These are phyloP conservation scores for Suillus paluster DNA, from an alignment of 768 basidiomycete species.

Conservation along the genomic window DNA sequence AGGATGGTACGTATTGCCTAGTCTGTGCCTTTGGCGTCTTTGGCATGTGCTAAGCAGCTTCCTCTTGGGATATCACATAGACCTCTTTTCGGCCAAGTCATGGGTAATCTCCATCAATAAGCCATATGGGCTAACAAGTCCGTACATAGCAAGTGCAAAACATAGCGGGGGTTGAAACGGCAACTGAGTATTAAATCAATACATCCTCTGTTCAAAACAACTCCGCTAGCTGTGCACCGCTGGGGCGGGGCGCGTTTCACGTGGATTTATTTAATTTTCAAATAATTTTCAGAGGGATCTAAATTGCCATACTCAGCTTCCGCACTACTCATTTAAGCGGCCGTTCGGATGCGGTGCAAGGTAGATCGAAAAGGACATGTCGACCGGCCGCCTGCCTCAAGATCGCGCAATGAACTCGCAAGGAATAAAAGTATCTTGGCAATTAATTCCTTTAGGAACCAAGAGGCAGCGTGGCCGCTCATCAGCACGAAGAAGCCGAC, in stretches of 20 bases:
- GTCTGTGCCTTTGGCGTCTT: constrained; percentile 5
- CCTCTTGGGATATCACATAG: not conserved
- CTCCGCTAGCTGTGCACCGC: not conserved
- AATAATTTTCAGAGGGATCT: not conserved
- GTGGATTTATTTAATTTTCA: not conserved
- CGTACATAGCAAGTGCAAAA: not conserved
- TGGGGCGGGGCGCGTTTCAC: not conserved
- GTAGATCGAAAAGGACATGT: not conserved
- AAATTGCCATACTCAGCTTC: not conserved
- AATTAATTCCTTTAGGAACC: not conserved
- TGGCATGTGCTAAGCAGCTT: constrained; percentile 5
- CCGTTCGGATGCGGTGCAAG: constrained; percentile 1
- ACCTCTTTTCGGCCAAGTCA: constrained; percentile 2
- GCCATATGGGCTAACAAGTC: constrained; percentile 3
- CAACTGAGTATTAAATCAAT: not conserved
- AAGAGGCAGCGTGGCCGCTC: not conserved
- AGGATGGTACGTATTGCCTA: constrained; percentile 2
- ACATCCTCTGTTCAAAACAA: not conserved
- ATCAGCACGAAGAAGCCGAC: constrained; percentile 1
- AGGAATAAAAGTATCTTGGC: constrained; percentile 2
- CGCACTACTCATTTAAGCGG: not conserved
- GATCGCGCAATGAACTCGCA: constrained; percentile 1
- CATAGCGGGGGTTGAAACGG: not conserved
- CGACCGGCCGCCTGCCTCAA: constrained; percentile 1
- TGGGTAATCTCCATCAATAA: not conserved